A percentile compares a stretch with the other conserved stretches of the same genome.
phyloP scores from a whole-genome alignment of 345 rosid species.

The Alliaria petiolata region DNA sequence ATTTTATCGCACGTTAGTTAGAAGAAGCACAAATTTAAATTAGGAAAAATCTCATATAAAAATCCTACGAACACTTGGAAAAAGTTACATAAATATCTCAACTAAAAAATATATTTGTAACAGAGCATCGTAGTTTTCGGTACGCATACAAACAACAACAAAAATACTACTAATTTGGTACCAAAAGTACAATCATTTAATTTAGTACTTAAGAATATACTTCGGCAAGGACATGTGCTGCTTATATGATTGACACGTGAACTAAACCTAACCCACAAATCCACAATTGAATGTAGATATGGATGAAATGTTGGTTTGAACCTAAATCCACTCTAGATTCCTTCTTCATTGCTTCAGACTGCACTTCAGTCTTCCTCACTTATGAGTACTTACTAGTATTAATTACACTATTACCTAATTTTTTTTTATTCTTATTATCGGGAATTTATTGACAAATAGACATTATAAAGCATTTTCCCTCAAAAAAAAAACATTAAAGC shows the following conservation, averaged over 20 bases:
- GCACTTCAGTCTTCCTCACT: not conserved
- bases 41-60: not conserved
- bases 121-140: not conserved
- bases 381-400: no score
- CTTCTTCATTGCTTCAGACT: not conserved
- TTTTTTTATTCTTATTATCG: not conserved
- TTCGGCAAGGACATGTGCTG: not conserved
- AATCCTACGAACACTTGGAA: not conserved
- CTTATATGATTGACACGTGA: not conserved
- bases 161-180: not conserved
- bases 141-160: not conserved
- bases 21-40: no score
- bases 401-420: not conserved
- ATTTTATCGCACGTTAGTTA: no score
- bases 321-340: conserved; percentile 5
- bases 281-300: not conserved
- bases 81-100: not conserved
- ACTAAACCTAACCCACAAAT: conserved; percentile 5
- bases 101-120: not conserved
- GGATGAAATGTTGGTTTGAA: not conserved
- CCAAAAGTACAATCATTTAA: not conserved
- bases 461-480: not conserved
- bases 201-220: not conserved
- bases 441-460: not conserved
- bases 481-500: not conserved